A percentile compares a stretch with the other conserved stretches of the same genome.
phyloP scores from a whole-genome alignment of 2,329 filamentous ascomycete species.

The Apiospora koreana region DNA sequence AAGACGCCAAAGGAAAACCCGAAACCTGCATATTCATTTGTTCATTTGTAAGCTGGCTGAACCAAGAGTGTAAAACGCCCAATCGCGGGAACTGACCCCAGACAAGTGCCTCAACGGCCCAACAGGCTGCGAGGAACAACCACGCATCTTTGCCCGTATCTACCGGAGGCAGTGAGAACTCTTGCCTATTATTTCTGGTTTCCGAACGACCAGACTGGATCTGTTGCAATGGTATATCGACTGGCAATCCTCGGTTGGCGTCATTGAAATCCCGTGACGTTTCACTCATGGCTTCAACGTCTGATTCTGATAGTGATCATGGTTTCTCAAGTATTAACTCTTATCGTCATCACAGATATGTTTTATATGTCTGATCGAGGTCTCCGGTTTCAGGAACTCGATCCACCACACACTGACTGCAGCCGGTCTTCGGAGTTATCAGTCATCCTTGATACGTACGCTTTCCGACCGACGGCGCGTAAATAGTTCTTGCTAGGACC shows the following conservation, averaged over 20 bases:
- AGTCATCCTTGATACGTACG: neutral
- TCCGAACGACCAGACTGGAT: neutral
- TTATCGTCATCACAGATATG: neutral
- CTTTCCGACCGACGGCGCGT: neutral
- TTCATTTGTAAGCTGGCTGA: neutral
- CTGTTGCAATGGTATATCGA: neutral
- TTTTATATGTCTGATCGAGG: neutral
- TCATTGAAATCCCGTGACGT: neutral
- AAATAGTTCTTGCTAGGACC: neutral
- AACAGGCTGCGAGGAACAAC: slow-evolving; percentile 12
- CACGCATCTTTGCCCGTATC: slow-evolving; percentile 8
- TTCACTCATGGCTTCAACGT: neutral
- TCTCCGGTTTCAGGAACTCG: neutral
- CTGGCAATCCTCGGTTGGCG: neutral
- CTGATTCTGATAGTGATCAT: neutral
- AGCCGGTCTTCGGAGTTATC: neutral
- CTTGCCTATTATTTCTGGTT: neutral
- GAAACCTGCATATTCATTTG: slow-evolving; percentile 55
- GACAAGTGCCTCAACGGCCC: slow-evolving; percentile 11
- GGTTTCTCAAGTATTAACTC: too few species aligned
- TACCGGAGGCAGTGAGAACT: neutral
- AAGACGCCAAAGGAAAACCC: slow-evolving; percentile 71
- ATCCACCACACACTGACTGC: neutral
- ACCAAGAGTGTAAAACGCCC: neutral
- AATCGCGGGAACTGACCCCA: slow-evolving; percentile 12